Evolutionary conservation across 495 filamentous ascomycete genomes (phyloP), one percentile per base, ranked within the genome.

Genomic region (Filosporella fistucella): DNA sequence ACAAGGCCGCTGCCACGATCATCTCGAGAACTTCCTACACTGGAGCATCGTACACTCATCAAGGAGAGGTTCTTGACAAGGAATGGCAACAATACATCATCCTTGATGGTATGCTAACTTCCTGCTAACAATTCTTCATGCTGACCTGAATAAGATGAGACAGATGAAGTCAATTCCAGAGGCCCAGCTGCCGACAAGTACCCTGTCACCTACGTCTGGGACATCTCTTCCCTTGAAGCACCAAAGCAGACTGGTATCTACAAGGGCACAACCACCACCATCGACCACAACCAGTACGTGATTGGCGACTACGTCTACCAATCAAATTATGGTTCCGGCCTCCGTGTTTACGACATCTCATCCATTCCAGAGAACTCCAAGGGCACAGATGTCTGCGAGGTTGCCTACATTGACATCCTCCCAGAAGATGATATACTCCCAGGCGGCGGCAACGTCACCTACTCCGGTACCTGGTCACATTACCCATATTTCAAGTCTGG

Each of bases 241-340:
- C 76, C 77, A 1, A 66, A 66, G 47, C 69, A 77, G 50, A 82
- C 78, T 7, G 79, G 79, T 9, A 58, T 63, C 63, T 82, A 75
- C 63, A 64, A 71, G 51, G 68, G 67, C 24, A 54, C 58, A 9
- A 67, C 65, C 45, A 65, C 67, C 42, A 65, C 69, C 28, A 76
- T 82, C 49, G 78, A 82, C 58, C 78, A 82, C 62, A 82, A 82
- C 61, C 77, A 80, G 57, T 82, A 81, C 55, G 62, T 81, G 52
- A 58, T 66, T 57, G 58, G 77, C 28, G 76, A 72, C 20, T 61
- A 69, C 34, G 56, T 60, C 4, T 82, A 77, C 63, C 78, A 82
- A 61, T 70, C 67, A 47, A 79, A 80, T 62, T 82, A 82, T 63
- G 76, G 69, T 22, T 64, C 75, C 28, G 78, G 78, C 7, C 68